Evolutionary conservation across 139 green algal species (phyloP), one percentile per base, ranked within the genome.

Genomic region (Coelastrella sp.): DNA sequence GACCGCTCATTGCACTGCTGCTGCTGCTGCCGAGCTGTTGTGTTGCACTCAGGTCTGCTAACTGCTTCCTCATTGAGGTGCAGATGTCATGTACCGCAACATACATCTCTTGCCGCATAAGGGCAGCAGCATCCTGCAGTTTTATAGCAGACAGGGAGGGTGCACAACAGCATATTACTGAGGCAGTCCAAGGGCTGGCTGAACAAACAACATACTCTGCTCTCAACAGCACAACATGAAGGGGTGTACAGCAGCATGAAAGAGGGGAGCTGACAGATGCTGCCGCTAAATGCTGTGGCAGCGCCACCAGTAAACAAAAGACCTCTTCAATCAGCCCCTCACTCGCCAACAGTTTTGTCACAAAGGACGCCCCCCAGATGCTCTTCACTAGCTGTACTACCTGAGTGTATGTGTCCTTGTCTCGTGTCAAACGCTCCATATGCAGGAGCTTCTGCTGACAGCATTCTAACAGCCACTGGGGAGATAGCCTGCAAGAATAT

Each of bases 381-480:
- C n/a, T n/a, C n/a, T n/a, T n/a, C n/a, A n/a, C n/a, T n/a, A n/a
- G n/a, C n/a, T n/a, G n/a, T n/a, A n/a, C n/a, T n/a, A 76, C 62
- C 79, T 78, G 81, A 17, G 69, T 81, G 87, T 96, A 95, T 25
- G 90, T 79, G 75, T 96, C 94, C 80, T 87, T 89, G 23, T 98
- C 93, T 9, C 85, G 84, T 73, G 86, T 72, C 34, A 94, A 85
- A 7, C 91, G 86, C 88, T 97, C 94, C 43, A 94, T 81, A 23
- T 85, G 75, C 11, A 88, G 68, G 37, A 94, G 76, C 85, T 92
- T 92, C 23, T 80, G n/a, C 34, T 92, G 88, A 84, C 91, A 94
- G 17, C 89, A 89, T 64, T 89, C 86, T 40, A 95, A 77, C 73
- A 97, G 87, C 81, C 86, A 91, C 17, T 85, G 77, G 0, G 86